A percentile compares a stretch with the other conserved stretches of the same genome.
Evolutionary conservation across 1,284 basidiomycete genomes (phyloP).

Genomic region (Coniferiporia sulphurascens): DNA sequence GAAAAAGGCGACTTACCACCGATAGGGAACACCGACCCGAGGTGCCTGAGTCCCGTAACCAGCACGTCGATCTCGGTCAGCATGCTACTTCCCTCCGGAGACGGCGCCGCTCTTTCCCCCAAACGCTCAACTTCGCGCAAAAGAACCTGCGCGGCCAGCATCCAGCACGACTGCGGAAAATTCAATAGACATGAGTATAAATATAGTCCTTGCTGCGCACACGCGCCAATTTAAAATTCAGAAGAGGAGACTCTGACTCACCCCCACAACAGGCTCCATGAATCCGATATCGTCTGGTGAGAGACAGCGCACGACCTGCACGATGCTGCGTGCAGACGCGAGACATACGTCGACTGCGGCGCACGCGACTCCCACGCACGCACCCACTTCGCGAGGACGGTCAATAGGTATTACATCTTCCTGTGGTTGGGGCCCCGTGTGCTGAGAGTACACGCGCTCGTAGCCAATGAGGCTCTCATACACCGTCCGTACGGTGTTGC

Average conservation of each 20-base stretch:
- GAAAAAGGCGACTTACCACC: constrained; percentile 7
- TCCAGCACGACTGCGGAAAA: constrained; percentile 11
- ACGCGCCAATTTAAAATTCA: not conserved
- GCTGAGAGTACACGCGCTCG: not conserved
- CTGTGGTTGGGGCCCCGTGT: not conserved
- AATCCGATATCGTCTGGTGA: constrained; percentile 1
- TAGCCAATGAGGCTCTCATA: constrained; percentile 7
- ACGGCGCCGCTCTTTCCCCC: not conserved
- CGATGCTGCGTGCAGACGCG: constrained; percentile 7
- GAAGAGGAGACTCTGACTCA: not conserved
- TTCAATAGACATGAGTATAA: not conserved
- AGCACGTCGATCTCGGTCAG: constrained; percentile 4
- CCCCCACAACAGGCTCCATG: constrained; percentile 16
- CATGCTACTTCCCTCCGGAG: not conserved
- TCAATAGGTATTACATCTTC: not conserved
- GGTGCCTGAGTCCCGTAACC: not conserved
- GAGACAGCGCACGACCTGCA: constrained; percentile 3
- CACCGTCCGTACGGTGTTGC: not conserved
- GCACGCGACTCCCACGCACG: not conserved
- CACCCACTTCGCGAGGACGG: not conserved
- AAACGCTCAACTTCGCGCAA: constrained; percentile 10
- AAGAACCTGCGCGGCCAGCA: constrained; percentile 7
- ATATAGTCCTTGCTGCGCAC: not conserved
- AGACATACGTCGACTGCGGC: constrained; percentile 11
- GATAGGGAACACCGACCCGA: constrained; percentile 13